Percentiles rank a stretch among this genome's conserved stretches.
Conservation (phyloP, 2,329 filamentous ascomycete species). For the Tolypocladium sp. region DNA sequence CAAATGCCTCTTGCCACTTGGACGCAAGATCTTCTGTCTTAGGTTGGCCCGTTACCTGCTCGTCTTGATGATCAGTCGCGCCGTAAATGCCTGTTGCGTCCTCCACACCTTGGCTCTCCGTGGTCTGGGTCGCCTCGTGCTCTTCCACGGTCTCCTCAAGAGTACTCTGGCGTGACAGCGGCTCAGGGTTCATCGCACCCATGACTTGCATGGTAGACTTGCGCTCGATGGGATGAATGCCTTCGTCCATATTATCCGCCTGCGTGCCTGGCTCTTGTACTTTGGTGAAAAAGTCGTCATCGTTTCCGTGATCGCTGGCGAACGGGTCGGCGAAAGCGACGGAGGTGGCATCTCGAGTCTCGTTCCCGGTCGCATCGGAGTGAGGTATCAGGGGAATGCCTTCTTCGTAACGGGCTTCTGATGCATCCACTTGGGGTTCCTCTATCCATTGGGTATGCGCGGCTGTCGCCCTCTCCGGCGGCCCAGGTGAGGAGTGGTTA, state of each 20-base stretch:
- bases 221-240: slow-evolving; percentile 38
- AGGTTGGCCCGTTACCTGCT: slow-evolving; percentile 10
- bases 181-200: slow-evolving; percentile 32
- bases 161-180: slow-evolving; percentile 18
- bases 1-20: slow-evolving; percentile 77
- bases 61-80: slow-evolving; percentile 4
- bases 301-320: slow-evolving; percentile 36
- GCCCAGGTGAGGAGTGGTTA: slow-evolving; percentile 3
- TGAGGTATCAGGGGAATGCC: slow-evolving; percentile 54
- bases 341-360: slow-evolving; percentile 7
- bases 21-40: slow-evolving; percentile 59
- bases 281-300: slow-evolving; percentile 56
- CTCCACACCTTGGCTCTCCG: neutral
- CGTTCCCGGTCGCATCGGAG: slow-evolving; percentile 4
- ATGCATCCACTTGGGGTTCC: slow-evolving; percentile 29
- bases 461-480: slow-evolving; percentile 1
- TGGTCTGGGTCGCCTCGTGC: slow-evolving; percentile 8
- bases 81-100: neutral
- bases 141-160: slow-evolving; percentile 20
- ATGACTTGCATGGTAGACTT: slow-evolving; percentile 65
- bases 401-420: slow-evolving; percentile 58
- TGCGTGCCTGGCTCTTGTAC: slow-evolving; percentile 24
- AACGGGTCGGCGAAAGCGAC: slow-evolving; percentile 22
- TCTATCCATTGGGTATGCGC: slow-evolving; percentile 26
- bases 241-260: slow-evolving; percentile 8